phyloP scores from a whole-genome alignment of 2,329 filamentous ascomycete genomes.

The Neonectria hederae region DNA sequence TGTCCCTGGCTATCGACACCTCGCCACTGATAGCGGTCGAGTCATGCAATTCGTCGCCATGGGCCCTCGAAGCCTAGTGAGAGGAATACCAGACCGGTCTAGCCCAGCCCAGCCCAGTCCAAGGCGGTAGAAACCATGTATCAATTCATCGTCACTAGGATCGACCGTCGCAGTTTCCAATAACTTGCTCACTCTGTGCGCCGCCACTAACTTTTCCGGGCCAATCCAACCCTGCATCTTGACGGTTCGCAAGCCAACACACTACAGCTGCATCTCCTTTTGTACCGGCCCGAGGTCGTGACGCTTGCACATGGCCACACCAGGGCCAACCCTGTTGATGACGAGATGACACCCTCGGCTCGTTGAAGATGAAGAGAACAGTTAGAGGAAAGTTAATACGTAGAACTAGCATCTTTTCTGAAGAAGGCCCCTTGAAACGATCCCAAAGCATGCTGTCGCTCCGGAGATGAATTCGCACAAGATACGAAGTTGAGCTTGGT shows the following conservation, averaged over 20 bases:
- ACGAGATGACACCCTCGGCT: conserved; percentile 16
- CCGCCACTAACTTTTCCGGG: conserved; percentile 12
- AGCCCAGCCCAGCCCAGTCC: neutral
- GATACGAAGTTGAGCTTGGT: conserved; percentile 5
- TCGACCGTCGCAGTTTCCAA: conserved; percentile 3
- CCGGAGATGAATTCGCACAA: neutral
- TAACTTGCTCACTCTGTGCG: neutral
- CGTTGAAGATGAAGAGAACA: neutral
- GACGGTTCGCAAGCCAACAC: conserved; percentile 29
- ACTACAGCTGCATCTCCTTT: conserved; percentile 33
- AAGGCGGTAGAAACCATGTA: neutral
- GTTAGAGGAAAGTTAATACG: neutral
- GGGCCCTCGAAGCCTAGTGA: neutral
- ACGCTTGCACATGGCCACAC: conserved; percentile 26
- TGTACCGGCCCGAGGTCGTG: conserved; percentile 23
- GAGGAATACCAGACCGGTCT: neutral
- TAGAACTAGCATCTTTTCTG: neutral
- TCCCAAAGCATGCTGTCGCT: conserved; percentile 1
- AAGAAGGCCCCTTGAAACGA: neutral
- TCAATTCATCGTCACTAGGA: neutral
- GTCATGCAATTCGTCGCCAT: neutral
- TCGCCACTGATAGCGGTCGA: neutral
- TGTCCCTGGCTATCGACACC: conserved; percentile 1
- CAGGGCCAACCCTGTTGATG: conserved; percentile 27
- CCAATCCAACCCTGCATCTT: conserved; percentile 24